Evolutionary conservation across 306 rosid genomes (phyloP).

Genomic region (Cucurbita ficifolia): DNA sequence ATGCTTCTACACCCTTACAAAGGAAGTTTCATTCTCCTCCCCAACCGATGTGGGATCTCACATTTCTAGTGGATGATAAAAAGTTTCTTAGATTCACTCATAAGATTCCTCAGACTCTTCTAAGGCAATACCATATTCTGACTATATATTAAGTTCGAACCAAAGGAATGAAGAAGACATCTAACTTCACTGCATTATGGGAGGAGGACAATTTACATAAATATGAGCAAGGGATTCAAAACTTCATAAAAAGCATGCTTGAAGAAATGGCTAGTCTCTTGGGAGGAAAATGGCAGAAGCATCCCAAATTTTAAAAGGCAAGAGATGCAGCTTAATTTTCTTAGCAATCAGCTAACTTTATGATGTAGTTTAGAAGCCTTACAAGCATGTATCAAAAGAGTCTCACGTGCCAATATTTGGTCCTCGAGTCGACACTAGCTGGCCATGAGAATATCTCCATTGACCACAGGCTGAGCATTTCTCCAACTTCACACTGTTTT

Average conservation of each 20-base stretch:
- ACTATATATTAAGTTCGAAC: background rate
- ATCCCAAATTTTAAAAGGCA: background rate
- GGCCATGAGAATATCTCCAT: slow-evolving; percentile 72
- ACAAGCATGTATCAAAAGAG: background rate
- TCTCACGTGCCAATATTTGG: slow-evolving; percentile 31
- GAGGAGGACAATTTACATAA: background rate
- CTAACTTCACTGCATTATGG: background rate
- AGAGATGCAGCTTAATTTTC: background rate
- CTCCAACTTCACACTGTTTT: slow-evolving; percentile 49
- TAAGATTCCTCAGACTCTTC: background rate
- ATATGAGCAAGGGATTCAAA: background rate
- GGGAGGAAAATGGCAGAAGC: background rate
- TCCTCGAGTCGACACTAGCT: slow-evolving; percentile 21
- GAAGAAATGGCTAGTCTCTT: background rate
- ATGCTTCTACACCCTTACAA: no score
- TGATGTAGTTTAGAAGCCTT: background rate
- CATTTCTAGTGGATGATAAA: background rate
- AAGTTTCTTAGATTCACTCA: background rate
- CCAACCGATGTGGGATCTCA: no score
- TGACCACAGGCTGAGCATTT: slow-evolving; percentile 57
- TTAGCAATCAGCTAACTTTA: background rate
- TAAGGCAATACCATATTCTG: background rate
- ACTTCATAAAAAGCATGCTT: background rate
- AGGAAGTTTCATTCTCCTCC: no score
- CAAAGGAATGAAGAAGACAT: background rate